Base-by-base conservation (phyloP, 2,329 filamentous ascomycete species). In the Albifimbria verrucaria region DNA sequence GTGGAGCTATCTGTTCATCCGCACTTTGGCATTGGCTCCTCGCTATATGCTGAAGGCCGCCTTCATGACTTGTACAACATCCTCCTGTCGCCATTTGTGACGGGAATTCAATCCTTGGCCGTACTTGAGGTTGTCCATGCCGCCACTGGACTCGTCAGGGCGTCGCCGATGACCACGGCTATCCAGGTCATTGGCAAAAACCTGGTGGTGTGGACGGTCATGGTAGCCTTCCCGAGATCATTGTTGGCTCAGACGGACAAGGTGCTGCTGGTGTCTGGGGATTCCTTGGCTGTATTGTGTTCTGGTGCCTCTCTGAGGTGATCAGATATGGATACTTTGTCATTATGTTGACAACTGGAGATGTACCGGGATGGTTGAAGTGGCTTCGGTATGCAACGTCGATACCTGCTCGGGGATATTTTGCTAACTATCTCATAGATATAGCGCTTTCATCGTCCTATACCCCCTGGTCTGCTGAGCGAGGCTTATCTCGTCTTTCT, bases 161-260 rank as follows among this genome's bases (percentile, higher is more conserved):
- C 52, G 17, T 47, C 52, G 18, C 48, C 52, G 21, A 22, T 39
- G 5, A 53, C 52, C 6, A 53, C 52, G n/a, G 52, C 52, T 20
- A 26, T 53, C 18, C 52, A 53, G 21, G 52, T 53, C 15, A 39
- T 50, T n/a, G 52, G 52, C 20, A 50, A 50, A 24, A 53, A 53
- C 21, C 48, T 50, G 20, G 42, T 53, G n/a, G 48, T 53, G 18
- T 53, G 52, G 52, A 52, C 50, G 7, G 50, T 52, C 25, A 52
- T 52, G 50, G 44, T 52, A 17, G 24, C 44, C 12, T 52, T 52
- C 21, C 50, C 7, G 50, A 52, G 21, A 24, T 41, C n/a, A 52
- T 52, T 23, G 44, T 52, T 20, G 50, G 50, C 21, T 15, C n/a
- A 18, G 44, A 48, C 24, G 45, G 45, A 4, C 44, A 20, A n/a